Conservation (phyloP, 495 filamentous ascomycete species). For the Tricharina praecox region DNA sequence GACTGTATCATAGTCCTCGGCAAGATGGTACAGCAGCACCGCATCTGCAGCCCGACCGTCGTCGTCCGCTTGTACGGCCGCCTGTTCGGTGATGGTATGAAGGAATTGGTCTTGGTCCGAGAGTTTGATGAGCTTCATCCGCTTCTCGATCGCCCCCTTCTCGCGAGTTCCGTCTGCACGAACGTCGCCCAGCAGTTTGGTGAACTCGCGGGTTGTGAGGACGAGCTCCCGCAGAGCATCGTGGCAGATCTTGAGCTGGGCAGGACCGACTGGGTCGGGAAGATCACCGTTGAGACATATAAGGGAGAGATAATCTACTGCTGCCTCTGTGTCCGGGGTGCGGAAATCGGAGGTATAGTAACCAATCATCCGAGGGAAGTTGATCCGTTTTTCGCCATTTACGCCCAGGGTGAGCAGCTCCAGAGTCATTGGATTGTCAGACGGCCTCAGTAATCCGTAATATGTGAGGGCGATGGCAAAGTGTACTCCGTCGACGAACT, state of each 20-base stretch:
- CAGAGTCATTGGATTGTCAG: constrained; percentile 15
- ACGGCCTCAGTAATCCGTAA: constrained; percentile 66
- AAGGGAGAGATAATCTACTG: constrained; percentile 81
- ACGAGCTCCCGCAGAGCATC: constrained; percentile 90
- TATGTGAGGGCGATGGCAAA: constrained; percentile 79
- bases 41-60: constrained; percentile 84
- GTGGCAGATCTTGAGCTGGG: constrained; percentile 69
- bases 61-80: constrained; percentile 80
- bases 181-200: constrained; percentile 83
- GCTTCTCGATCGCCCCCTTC: constrained; percentile 72
- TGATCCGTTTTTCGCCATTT: constrained; percentile 71
- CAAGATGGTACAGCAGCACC: constrained; percentile 83
- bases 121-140: constrained; percentile 67
- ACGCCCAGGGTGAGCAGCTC: constrained; percentile 36
- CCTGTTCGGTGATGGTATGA: constrained; percentile 69
- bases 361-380: constrained; percentile 81
- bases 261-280: constrained; percentile 49
- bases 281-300: constrained; percentile 88
- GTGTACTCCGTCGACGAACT: constrained; percentile 83
- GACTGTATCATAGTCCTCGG: constrained; percentile 84
- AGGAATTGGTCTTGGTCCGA: constrained; percentile 67
- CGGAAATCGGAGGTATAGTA: constrained; percentile 94
- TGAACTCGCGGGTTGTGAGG: constrained; percentile 85
- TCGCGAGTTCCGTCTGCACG: constrained; percentile 62
- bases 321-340: constrained; percentile 64